Percentiles rank a stretch among this genome's conserved stretches.
phyloP scores from a whole-genome alignment of 179 eudicot genomes.

The Patellifolia procumbens region DNA sequence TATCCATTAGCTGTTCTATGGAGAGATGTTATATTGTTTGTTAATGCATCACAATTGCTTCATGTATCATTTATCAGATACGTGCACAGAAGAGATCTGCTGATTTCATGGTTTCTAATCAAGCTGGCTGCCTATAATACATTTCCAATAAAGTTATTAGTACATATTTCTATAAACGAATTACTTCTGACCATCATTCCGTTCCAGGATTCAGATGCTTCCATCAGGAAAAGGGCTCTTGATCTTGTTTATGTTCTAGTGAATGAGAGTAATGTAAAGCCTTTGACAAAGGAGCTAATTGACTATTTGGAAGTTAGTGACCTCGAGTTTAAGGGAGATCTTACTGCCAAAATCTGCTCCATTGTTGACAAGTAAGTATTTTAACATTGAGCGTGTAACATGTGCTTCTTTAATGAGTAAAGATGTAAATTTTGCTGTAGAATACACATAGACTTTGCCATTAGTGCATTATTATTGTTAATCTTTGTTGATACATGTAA shows the following conservation, averaged over 20 bases:
- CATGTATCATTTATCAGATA: slow-evolving; percentile 1
- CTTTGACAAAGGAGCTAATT: slow-evolving; percentile 86
- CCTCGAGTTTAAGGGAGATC: slow-evolving; percentile 87
- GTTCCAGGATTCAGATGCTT: slow-evolving; percentile 94
- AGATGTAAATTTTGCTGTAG: neutral
- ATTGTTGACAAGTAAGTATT: slow-evolving; percentile 89
- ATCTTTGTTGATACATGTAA: neutral
- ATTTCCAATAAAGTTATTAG: neutral
- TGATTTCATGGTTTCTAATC: neutral
- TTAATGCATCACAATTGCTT: neutral
- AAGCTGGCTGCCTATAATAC: neutral
- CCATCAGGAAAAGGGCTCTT: slow-evolving; percentile 95
- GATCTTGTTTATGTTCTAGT: slow-evolving; percentile 92
- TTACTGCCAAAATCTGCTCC: slow-evolving; percentile 92
- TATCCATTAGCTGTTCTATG: neutral
- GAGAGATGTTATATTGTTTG: neutral
- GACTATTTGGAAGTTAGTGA: slow-evolving; percentile 93
- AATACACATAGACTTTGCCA: neutral
- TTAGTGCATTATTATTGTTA: neutral
- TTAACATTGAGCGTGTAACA: neutral
- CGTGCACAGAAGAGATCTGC: neutral
- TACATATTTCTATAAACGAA: too few species aligned
- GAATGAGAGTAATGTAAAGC: slow-evolving; percentile 86
- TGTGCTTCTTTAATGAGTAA: neutral
- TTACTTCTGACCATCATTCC: slow-evolving; percentile 3